A percentile compares a stretch with the other conserved stretches of the same genome.
Evolutionary conservation across 208 protist species (phyloP).

Genomic region (Tetramitus jugosus): DNA sequence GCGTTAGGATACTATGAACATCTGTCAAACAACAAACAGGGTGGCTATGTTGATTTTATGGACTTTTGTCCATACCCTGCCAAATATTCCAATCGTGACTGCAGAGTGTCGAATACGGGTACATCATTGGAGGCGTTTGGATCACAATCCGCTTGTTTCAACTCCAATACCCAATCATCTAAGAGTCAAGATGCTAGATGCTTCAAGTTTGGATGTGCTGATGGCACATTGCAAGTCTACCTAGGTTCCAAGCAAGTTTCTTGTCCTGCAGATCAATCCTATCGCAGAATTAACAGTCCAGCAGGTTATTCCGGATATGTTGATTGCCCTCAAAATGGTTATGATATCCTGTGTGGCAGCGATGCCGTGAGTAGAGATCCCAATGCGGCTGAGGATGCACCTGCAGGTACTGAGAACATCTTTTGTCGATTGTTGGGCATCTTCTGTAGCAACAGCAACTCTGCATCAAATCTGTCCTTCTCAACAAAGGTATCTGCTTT

Average conservation of each 20-base stretch:
- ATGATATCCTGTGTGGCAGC: slow-evolving; percentile 10
- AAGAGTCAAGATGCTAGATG: neutral
- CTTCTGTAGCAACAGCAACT: too few species aligned
- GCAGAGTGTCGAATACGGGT: too few species aligned
- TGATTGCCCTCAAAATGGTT: neutral
- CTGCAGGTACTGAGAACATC: too few species aligned
- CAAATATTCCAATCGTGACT: neutral
- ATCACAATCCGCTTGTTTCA: too few species aligned
- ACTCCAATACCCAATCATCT: too few species aligned
- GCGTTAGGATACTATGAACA: neutral
- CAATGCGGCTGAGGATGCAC: too few species aligned
- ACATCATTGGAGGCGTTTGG: too few species aligned
- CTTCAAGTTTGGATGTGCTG: neutral
- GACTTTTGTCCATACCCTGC: neutral
- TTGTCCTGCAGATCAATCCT: slow-evolving; percentile 16
- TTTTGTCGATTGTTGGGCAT: too few species aligned
- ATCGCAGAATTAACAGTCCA: neutral
- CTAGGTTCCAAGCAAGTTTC: neutral
- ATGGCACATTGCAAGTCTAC: neutral
- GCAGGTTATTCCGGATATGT: neutral
- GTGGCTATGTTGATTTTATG: neutral
- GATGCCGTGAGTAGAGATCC: too few species aligned
- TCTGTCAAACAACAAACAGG: neutral
- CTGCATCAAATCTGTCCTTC: too few species aligned
- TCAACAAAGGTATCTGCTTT: too few species aligned